Conservation (phyloP, 768 basidiomycete genomes). For the Lentinula aciculospora region DNA sequence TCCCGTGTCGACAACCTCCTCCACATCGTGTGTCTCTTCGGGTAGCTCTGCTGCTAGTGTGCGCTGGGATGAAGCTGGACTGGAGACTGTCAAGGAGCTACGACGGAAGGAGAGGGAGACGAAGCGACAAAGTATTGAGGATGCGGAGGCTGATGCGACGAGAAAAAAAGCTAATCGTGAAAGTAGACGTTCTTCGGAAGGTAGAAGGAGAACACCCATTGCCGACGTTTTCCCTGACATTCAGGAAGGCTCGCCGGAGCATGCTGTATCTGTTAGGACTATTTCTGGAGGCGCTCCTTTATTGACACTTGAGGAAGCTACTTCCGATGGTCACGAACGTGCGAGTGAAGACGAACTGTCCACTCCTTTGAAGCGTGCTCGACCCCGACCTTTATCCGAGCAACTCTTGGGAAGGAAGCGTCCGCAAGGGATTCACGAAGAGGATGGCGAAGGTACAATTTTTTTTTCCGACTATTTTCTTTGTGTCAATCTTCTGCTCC, state of each 20-base stretch:
- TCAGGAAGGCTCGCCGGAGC: constrained; percentile 12
- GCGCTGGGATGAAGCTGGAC: constrained; percentile 44
- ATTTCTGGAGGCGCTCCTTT: constrained; percentile 15
- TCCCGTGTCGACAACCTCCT: constrained; percentile 32
- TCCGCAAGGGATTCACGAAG: constrained; percentile 47
- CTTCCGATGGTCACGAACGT: constrained; percentile 41
- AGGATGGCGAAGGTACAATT: constrained; percentile 47
- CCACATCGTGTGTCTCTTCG: constrained; percentile 24
- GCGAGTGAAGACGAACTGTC: constrained; percentile 14
- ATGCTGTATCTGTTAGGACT: neutral
- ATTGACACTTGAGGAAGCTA: constrained; percentile 47
- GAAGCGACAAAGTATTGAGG: constrained; percentile 22
- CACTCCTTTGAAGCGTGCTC: constrained; percentile 36
- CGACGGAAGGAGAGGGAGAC: constrained; percentile 31
- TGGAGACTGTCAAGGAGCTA: constrained; percentile 44
- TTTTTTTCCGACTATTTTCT: neutral
- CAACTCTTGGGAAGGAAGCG: constrained; percentile 45
- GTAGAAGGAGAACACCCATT: constrained; percentile 47
- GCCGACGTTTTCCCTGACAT: constrained; percentile 55
- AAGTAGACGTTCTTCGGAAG: constrained; percentile 41
- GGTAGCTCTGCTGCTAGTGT: constrained; percentile 41
- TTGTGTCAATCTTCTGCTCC: constrained; percentile 5
- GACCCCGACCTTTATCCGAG: constrained; percentile 61
- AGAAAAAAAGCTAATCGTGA: constrained; percentile 18
- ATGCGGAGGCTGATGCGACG: constrained; percentile 28